A percentile compares a stretch with the other conserved stretches of the same genome.
Evolutionary conservation across 441 rosid genomes (phyloP).

Genomic region (Arabidopsis hybrid): DNA sequence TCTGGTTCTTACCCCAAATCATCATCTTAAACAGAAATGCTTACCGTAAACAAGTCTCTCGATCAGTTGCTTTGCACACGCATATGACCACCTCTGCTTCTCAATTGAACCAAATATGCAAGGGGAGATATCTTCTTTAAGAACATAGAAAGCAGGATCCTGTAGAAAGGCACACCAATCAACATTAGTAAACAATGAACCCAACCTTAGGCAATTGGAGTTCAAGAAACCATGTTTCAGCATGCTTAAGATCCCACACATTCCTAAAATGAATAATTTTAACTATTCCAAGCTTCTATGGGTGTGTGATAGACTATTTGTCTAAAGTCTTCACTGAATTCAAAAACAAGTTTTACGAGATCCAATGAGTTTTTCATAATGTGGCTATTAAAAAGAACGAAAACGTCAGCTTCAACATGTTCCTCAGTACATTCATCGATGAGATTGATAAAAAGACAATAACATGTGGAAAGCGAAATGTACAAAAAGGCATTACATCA

Average conservation of each 20-base stretch:
- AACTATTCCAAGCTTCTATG: neutral
- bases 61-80: conserved; percentile 97
- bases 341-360: neutral
- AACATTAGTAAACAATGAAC: neutral
- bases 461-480: neutral
- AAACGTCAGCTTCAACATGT: conserved; percentile 11
- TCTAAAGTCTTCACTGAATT: neutral
- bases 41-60: conserved; percentile 94
- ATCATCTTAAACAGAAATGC: conserved; percentile 26
- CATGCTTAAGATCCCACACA: neutral
- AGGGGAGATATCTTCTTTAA: conserved; percentile 89
- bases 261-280: neutral
- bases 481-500: conserved; percentile 55
- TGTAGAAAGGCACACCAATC: conserved; percentile 40
- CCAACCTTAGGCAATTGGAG: neutral
- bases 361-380: neutral
- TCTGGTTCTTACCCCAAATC: conserved; percentile 12
- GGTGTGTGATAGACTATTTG: neutral
- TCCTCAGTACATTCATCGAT: neutral
- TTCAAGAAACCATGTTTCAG: neutral
- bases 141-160: conserved; percentile 93
- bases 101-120: conserved; percentile 97
- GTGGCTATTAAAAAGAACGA: neutral
- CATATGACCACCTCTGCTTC: conserved; percentile 99
- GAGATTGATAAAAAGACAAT: neutral